phyloP scores from a whole-genome alignment of 805 yeast species.

The Candida namnaoensis region DNA sequence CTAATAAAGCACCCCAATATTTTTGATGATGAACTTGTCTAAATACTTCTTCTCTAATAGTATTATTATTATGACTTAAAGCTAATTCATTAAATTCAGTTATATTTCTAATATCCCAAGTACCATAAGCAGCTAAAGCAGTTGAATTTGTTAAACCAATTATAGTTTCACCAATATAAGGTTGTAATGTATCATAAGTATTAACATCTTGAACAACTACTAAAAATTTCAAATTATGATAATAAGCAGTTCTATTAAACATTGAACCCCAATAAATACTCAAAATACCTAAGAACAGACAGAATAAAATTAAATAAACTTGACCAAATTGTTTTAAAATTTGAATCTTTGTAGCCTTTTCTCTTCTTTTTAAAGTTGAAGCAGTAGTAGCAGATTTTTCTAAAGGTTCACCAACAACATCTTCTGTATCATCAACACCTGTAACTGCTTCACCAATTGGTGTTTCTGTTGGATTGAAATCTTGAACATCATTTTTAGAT shows the following conservation, averaged over 20 bases:
- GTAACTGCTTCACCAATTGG: too few relatives aligned
- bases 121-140: constrained; percentile 4
- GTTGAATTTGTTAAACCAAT: neutral
- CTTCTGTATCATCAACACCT: neutral
- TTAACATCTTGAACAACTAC: constrained; percentile 13
- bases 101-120: constrained; percentile 5
- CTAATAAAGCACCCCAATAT: constrained; percentile 52
- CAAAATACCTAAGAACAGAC: constrained; percentile 2
- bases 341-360: too few relatives aligned
- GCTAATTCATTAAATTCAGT: constrained; percentile 3
- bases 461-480: too few relatives aligned
- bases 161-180: constrained; percentile 1
- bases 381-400: too few relatives aligned
- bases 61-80: constrained; percentile 1
- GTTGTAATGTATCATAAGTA: neutral
- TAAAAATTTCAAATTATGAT: constrained; percentile 8
- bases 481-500: too few relatives aligned
- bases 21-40: constrained; percentile 39
- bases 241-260: constrained; percentile 9
- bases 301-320: constrained; percentile 2
- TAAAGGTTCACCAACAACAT: too few relatives aligned
- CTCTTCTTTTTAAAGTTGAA: neutral
- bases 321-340: constrained; percentile 1
- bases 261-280: constrained; percentile 19
- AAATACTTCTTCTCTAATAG: constrained; percentile 24